phyloP scores from a whole-genome alignment of 345 rosid genomes.

The Citrus sp. region DNA sequence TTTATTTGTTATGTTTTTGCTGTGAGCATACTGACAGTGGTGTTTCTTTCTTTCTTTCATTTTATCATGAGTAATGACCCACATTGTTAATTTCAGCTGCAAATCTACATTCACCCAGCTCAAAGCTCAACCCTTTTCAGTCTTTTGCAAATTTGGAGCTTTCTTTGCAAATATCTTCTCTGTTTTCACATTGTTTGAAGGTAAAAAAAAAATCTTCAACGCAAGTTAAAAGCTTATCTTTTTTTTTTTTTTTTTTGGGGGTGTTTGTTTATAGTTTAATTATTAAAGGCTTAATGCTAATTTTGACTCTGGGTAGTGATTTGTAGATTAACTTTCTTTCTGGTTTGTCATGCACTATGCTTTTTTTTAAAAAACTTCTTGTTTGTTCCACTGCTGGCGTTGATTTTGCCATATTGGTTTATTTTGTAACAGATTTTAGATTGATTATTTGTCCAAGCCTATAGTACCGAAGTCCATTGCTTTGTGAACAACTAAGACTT shows the following conservation, averaged over 20 bases:
- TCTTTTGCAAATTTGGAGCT: constrained; percentile 22
- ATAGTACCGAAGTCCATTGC: constrained; percentile 8
- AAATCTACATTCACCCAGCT: constrained; percentile 23
- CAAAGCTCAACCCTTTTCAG: constrained; percentile 4
- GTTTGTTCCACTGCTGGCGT: not conserved
- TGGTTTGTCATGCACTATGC: not conserved
- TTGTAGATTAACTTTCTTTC: not conserved
- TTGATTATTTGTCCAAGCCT: constrained; percentile 6
- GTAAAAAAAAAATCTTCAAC: constrained; percentile 18
- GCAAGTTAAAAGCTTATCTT: constrained; percentile 15
- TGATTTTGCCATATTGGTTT: constrained; percentile 4
- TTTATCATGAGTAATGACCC: constrained; percentile 23
- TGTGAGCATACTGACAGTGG: constrained; percentile 14
- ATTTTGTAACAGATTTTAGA: constrained; percentile 10
- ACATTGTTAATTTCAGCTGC: constrained; percentile 16
- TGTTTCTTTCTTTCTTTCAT: constrained; percentile 16
- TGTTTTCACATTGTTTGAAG: constrained; percentile 27
- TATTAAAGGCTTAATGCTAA: not conserved
- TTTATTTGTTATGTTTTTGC: constrained; percentile 22
- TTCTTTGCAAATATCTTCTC: constrained; percentile 20
- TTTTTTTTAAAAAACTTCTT: not conserved
- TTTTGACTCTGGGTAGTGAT: constrained; percentile 1
- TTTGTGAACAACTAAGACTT: constrained; percentile 1
- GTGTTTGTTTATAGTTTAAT: not conserved
- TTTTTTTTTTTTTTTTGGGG: constrained; percentile 1